Conservation (phyloP, 768 basidiomycete genomes). For the Agrocybe praecox region DNA sequence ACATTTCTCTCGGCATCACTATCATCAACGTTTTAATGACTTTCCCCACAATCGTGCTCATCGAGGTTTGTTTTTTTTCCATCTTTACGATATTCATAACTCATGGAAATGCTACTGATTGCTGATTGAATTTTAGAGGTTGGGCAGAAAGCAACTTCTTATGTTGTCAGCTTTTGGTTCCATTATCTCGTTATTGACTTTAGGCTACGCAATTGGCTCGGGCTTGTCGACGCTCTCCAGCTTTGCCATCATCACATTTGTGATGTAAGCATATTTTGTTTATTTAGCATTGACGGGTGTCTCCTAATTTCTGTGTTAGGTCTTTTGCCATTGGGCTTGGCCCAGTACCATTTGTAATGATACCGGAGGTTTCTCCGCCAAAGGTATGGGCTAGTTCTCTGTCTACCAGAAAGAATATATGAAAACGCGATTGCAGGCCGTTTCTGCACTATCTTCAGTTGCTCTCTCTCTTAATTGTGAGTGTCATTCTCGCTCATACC, state of each 20-base stretch:
- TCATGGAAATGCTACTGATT: no score
- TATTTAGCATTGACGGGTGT: not conserved
- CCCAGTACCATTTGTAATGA: slow-evolving; percentile 90
- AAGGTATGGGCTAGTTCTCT: slow-evolving; percentile 49
- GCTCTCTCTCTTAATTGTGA: slow-evolving; percentile 73
- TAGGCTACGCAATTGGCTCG: slow-evolving; percentile 73
- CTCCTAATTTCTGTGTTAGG: slow-evolving; percentile 35
- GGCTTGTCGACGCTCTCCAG: slow-evolving; percentile 65
- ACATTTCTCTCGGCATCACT: slow-evolving; percentile 84
- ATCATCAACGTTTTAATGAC: slow-evolving; percentile 84
- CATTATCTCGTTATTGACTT: slow-evolving; percentile 59
- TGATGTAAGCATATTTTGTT: slow-evolving; percentile 56
- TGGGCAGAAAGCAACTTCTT: slow-evolving; percentile 77
- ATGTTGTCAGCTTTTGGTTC: slow-evolving; percentile 67
- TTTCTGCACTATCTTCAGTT: slow-evolving; percentile 79
- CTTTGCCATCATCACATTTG: slow-evolving; percentile 75
- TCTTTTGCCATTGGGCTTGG: slow-evolving; percentile 91
- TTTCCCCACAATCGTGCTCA: slow-evolving; percentile 84
- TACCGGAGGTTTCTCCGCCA: slow-evolving; percentile 85
- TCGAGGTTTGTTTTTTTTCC: slow-evolving; percentile 60
- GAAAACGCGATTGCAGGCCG: slow-evolving; percentile 48
- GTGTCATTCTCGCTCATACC: slow-evolving; percentile 22
- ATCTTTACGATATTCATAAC: not conserved
- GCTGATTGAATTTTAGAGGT: slow-evolving; percentile 43
- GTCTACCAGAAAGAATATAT: slow-evolving; percentile 2